Evolutionary conservation across 2,329 filamentous ascomycete genomes (phyloP), one percentile per base, ranked within the genome.

Genomic region (Tolypocladium ovalisporum): DNA sequence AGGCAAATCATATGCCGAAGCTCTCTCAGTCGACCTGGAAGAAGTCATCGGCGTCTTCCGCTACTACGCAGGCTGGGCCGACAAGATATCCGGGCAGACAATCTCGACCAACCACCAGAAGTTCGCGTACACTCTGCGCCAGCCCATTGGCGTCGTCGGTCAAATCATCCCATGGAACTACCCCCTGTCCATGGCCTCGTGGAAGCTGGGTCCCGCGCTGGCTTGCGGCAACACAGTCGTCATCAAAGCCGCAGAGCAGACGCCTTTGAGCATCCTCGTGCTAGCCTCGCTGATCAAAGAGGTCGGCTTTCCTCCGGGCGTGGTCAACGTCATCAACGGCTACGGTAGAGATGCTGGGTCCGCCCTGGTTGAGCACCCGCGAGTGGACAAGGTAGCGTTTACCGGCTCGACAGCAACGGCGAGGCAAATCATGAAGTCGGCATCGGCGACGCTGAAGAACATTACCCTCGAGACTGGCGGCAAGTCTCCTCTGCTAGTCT

Each of bases 121-220:
- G 68, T 81, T 92, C 60, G 87, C 86, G 1, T 92, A 92, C 63
- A 90, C 87, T 0, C 75, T 90, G 32, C 81, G 83, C 40, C 85
- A 92, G 66, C 88, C 89, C 1, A 74, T 92, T 22, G 89, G 89
- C 42, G 88, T 92, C 0, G 88, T 87, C 60, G 88, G 78, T 1
- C 77, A 80, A 68, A 90, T 91, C 61, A 90, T 90, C 53, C 87
- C 87, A n/a, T 64, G 88, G 86, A 90, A 91, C 68, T 88, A 83
- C 60, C 85, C 85, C 1, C 62, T 74, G 12, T 65, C 64, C 54
- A 69, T 71, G 68, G 65, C 67, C 55, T 70, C 75, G 58, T 90
- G 88, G 88, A 91, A 92, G 66, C 78, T 93, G 2, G 89, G 87
- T 27, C 89, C 89, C 27, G 84, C 84, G 19, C 67, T 87, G 34